Evolutionary conservation across 108 stramenopile genomes (phyloP).

Genomic region (Aurantiochytrium sp.): DNA sequence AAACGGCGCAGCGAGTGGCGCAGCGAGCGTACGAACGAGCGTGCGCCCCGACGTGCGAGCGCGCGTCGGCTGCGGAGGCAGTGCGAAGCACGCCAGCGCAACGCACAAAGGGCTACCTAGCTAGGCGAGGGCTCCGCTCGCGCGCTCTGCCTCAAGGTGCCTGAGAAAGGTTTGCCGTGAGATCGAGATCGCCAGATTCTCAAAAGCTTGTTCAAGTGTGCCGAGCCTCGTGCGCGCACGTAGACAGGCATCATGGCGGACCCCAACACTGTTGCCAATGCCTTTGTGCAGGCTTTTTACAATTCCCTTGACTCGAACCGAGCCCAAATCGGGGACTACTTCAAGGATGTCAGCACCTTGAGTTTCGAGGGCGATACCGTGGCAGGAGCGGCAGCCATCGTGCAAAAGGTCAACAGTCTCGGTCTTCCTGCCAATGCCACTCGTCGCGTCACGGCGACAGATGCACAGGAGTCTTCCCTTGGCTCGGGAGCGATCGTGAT

Average conservation of each 20-base stretch:
- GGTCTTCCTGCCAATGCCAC: background rate
- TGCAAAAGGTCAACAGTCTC: background rate
- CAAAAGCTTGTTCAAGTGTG: too few species aligned
- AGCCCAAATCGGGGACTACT: background rate
- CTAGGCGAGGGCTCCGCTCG: too few species aligned
- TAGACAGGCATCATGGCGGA: background rate
- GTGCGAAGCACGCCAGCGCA: too few species aligned
- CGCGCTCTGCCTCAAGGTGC: too few species aligned
- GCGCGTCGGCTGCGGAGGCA: too few species aligned
- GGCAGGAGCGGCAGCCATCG: background rate
- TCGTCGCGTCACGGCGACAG: background rate
- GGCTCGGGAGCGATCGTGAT: background rate
- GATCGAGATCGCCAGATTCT: too few species aligned
- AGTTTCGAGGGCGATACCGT: background rate
- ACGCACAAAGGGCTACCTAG: too few species aligned
- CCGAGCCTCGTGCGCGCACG: too few species aligned
- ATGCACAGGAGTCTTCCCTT: background rate
- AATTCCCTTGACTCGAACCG: background rate
- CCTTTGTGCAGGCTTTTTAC: background rate
- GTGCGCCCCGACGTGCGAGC: too few species aligned
- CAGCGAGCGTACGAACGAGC: too few species aligned
- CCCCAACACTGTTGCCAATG: background rate
- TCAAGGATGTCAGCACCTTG: background rate
- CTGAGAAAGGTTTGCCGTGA: too few species aligned
- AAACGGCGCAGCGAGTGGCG: too few species aligned